Percentiles rank a stretch among this genome's conserved stretches.
These are phyloP conservation scores for Salvia rosmarinus DNA, from an alignment of 257 asterid genomes.

Conservation along the genomic window DNA sequence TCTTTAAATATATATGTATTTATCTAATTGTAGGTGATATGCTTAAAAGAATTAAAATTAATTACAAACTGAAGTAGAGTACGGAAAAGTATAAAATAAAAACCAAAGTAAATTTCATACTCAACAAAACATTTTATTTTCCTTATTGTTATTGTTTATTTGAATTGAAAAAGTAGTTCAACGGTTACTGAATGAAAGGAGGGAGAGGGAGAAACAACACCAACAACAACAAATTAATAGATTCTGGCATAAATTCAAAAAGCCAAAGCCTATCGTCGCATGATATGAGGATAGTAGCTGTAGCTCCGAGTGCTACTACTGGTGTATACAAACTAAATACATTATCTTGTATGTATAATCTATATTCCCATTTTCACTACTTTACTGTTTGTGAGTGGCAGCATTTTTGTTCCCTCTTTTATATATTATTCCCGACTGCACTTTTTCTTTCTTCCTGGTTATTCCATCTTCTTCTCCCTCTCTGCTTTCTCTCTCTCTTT, in stretches of 20 bases:
- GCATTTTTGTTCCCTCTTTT: conserved; percentile 46
- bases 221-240: conserved; percentile 27
- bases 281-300: conserved; percentile 41
- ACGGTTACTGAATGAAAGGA: conserved; percentile 30
- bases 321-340: no score
- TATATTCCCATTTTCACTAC: conserved; percentile 28
- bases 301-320: conserved; percentile 26
- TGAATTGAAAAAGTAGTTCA: conserved; percentile 2
- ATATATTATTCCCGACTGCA: conserved; percentile 50
- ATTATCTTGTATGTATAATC: background rate
- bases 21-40: no score
- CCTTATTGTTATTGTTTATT: background rate
- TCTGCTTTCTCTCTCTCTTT: conserved; percentile 16
- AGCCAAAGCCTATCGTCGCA: conserved; percentile 39
- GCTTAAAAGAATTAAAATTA: no score
- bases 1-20: no score
- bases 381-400: conserved; percentile 39
- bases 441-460: conserved; percentile 43
- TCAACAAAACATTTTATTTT: no score
- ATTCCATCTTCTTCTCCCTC: conserved; percentile 20
- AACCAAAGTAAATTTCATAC: background rate
- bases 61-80: no score
- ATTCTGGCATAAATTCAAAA: conserved; percentile 41
- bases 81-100: no score
- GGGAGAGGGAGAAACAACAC: background rate